phyloP scores from a whole-genome alignment of 495 filamentous ascomycete genomes.

The Aspergillus coremiiformis region DNA sequence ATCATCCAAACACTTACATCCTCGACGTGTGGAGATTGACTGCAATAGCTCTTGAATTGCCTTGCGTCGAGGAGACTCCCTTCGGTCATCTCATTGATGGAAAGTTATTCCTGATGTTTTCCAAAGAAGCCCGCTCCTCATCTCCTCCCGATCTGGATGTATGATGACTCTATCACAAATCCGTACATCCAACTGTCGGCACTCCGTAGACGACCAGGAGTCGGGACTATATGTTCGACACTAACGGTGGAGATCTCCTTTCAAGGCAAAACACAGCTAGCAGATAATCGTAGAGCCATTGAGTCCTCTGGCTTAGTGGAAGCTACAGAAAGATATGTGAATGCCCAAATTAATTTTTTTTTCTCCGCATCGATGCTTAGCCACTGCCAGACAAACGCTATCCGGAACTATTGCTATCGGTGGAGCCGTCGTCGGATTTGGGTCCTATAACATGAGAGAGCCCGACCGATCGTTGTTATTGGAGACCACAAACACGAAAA shows the following conservation, averaged over 20 bases:
- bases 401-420: slow-evolving; percentile 15
- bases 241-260: not conserved
- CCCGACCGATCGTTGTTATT: slow-evolving; percentile 11
- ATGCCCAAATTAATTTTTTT: not conserved
- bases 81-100: not conserved
- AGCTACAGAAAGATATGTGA: not conserved
- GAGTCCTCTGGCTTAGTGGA: not conserved
- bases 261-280: not conserved
- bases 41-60: not conserved
- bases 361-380: slow-evolving; percentile 15
- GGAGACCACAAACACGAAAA: not conserved
- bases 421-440: slow-evolving; percentile 10
- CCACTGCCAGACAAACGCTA: slow-evolving; percentile 11
- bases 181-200: not conserved
- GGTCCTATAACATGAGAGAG: not conserved
- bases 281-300: not conserved
- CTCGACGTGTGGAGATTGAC: not conserved
- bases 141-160: not conserved
- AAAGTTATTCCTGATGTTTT: not conserved
- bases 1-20: not conserved
- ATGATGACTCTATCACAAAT: not conserved
- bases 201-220: not conserved
- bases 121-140: not conserved
- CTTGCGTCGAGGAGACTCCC: not conserved
- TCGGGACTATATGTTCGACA: not conserved